Percentiles rank a stretch among this genome's conserved stretches.
Evolutionary conservation across 2,329 filamentous ascomycete species (phyloP).

Genomic region (Cladosporium sp.): DNA sequence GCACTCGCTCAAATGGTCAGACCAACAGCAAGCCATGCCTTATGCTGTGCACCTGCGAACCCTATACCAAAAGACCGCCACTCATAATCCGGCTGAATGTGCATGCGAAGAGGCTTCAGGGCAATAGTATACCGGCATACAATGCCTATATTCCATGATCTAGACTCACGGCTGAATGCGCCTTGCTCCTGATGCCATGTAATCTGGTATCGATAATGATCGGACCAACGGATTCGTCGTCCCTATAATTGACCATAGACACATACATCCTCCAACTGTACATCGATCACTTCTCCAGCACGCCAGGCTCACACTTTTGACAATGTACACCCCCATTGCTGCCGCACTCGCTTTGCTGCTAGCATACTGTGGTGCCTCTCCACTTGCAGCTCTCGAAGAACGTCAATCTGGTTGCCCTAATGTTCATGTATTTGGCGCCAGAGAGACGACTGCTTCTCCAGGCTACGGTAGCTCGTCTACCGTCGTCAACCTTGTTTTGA

Average conservation of each 20-base stretch:
- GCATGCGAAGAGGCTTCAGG: no score
- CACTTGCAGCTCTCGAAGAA: constrained; percentile 8
- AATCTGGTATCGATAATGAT: neutral
- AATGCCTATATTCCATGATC: no score
- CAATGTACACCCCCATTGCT: neutral
- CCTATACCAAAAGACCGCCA: neutral
- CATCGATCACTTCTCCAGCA: no score
- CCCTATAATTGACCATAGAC: neutral
- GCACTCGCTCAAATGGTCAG: no score
- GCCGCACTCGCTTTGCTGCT: constrained; percentile 2
- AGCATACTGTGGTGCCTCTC: constrained; percentile 9
- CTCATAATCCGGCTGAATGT: neutral
- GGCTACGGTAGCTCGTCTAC: constrained; percentile 39
- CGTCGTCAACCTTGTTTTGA: constrained; percentile 38
- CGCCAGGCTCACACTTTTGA: neutral
- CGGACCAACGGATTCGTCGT: neutral
- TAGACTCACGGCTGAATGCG: no score
- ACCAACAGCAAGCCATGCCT: neutral
- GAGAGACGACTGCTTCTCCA: constrained; percentile 39
- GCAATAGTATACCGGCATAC: no score
- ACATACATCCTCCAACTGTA: no score
- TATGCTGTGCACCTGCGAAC: neutral
- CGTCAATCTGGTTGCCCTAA: constrained; percentile 32
- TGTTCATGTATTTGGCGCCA: constrained; percentile 43
- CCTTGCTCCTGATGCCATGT: no score